Percentiles rank a stretch among this genome's conserved stretches.
phyloP scores from a whole-genome alignment of 306 rosid species.

The Corylus americana region DNA sequence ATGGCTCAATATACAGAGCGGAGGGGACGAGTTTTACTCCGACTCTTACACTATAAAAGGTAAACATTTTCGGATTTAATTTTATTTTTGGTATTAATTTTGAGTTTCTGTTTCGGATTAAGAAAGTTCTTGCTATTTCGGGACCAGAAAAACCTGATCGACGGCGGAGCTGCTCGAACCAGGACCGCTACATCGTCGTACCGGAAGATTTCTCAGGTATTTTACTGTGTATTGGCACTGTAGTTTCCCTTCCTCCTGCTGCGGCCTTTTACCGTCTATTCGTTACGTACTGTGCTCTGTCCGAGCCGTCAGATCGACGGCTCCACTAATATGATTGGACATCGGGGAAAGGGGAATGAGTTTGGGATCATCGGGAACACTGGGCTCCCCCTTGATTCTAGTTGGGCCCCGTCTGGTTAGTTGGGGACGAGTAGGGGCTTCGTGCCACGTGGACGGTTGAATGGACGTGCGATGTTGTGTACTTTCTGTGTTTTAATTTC shows the following conservation, averaged over 20 bases:
- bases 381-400: neutral
- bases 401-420: slow-evolving; percentile 19
- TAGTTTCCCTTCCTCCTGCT: neutral
- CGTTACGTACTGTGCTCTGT: neutral
- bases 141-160: slow-evolving; percentile 43
- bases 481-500: neutral
- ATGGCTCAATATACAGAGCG: slow-evolving; percentile 64
- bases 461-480: neutral
- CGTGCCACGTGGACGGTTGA: slow-evolving; percentile 46
- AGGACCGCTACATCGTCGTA: slow-evolving; percentile 55
- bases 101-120: slow-evolving; percentile 8
- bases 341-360: neutral
- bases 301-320: slow-evolving; percentile 31
- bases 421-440: neutral
- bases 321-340: slow-evolving; percentile 27
- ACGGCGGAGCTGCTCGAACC: slow-evolving; percentile 71
- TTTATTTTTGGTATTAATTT: neutral
- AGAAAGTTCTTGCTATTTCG: neutral
- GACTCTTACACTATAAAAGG: slow-evolving; percentile 41
- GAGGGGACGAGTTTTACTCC: slow-evolving; percentile 47
- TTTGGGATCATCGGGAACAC: neutral
- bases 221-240: slow-evolving; percentile 1
- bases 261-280: neutral
- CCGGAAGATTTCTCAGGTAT: slow-evolving; percentile 56
- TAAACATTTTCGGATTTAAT: slow-evolving; percentile 9